These are phyloP conservation scores for Pseudozyma thailandica DNA, from an alignment of 1,284 basidiomycete genomes.

Conservation along the genomic window DNA sequence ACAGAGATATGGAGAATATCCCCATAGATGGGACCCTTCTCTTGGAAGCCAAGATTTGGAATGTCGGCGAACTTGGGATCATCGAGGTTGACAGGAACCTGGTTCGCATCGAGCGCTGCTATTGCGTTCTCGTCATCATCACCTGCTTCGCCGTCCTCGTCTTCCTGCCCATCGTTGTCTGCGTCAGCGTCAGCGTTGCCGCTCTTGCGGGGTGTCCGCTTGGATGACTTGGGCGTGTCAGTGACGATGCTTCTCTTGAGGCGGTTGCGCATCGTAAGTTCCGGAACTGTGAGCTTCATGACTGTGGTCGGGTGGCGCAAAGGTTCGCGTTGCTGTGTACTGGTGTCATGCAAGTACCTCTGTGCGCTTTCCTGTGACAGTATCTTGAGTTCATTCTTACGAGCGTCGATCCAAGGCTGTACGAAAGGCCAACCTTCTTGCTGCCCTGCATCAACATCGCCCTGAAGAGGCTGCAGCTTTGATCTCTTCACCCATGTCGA, in stretches of 20 bases:
- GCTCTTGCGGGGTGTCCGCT: not conserved
- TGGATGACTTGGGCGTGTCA: conserved; percentile 12
- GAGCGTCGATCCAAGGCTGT: conserved; percentile 25
- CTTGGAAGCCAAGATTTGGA: conserved; percentile 33
- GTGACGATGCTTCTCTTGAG: conserved; percentile 12
- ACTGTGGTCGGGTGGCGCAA: conserved; percentile 32
- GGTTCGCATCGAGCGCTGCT: conserved; percentile 24
- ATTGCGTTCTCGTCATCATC: conserved; percentile 19
- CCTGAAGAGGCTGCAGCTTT: not conserved
- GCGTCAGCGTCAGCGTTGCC: conserved; percentile 4
- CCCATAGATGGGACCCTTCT: conserved; percentile 18
- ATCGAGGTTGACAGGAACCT: conserved; percentile 17
- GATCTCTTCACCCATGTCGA: conserved; percentile 18
- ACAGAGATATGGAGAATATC: conserved; percentile 27
- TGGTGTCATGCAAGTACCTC: conserved; percentile 15
- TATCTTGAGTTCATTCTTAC: not conserved
- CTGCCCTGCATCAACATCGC: not conserved
- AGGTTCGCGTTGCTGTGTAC: conserved; percentile 11
- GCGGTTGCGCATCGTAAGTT: conserved; percentile 24
- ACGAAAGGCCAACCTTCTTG: conserved; percentile 41
- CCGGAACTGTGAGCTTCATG: conserved; percentile 30
- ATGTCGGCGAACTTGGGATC: conserved; percentile 39
- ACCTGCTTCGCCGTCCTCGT: conserved; percentile 18
- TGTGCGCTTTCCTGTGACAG: conserved; percentile 11
- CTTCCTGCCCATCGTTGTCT: conserved; percentile 11